These are phyloP conservation scores for Galerina sulciceps DNA, from an alignment of 768 basidiomycete genomes.

Conservation along the genomic window DNA sequence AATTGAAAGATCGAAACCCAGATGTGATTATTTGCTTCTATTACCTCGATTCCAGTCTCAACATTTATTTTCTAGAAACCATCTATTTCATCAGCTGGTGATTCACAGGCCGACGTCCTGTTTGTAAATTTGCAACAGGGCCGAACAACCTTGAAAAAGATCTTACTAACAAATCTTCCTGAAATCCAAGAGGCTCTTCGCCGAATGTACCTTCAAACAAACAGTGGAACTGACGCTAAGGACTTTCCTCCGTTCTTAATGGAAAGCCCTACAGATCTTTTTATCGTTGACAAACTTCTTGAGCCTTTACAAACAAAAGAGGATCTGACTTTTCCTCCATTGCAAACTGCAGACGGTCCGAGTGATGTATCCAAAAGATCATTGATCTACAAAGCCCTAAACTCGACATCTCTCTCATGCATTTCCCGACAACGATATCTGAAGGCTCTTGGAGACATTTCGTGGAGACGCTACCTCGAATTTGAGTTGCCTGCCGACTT, in stretches of 20 bases:
- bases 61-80: neutral
- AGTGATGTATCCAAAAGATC: neutral
- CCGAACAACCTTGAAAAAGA: neutral
- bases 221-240: neutral
- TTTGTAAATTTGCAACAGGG: neutral
- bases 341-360: neutral
- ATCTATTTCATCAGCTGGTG: neutral
- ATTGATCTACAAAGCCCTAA: neutral
- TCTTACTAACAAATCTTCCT: neutral
- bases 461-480: constrained; percentile 6
- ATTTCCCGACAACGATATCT: constrained; percentile 1
- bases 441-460: neutral
- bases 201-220: neutral
- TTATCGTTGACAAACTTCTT: constrained; percentile 1
- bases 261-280: constrained; percentile 7
- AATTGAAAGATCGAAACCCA: neutral
- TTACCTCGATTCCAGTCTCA: neutral
- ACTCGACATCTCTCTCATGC: neutral
- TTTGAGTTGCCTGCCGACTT: neutral
- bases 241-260: constrained; percentile 3
- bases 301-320: neutral
- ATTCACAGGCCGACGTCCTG: neutral
- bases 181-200: neutral
- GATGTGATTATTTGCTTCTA: neutral
- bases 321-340: neutral